Conservation (phyloP, 495 filamentous ascomycete species). For the Terfezia claveryi region DNA sequence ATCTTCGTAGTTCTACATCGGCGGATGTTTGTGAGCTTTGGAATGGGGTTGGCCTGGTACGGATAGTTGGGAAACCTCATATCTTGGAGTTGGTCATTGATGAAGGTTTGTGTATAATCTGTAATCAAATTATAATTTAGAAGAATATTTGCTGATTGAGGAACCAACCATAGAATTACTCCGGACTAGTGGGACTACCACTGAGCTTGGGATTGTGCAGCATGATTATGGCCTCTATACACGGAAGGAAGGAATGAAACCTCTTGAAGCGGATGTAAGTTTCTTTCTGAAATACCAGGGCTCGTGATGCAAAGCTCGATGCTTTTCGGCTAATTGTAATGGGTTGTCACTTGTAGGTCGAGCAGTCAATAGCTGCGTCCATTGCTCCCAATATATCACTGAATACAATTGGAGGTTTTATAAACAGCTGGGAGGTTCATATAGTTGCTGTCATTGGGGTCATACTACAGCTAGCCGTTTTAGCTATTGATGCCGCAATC, state of each 20-base stretch:
- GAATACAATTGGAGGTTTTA: not conserved
- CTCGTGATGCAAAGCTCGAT: too few species aligned
- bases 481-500: conserved; percentile 1
- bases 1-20: conserved; percentile 12
- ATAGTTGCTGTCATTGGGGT: conserved; percentile 2
- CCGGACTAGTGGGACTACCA: too few species aligned
- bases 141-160: not conserved
- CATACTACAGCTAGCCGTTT: conserved; percentile 2
- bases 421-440: not conserved
- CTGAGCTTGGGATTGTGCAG: too few species aligned
- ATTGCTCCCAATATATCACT: conserved; percentile 5
- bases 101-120: not conserved
- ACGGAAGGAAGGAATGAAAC: not conserved
- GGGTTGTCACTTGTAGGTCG: not conserved
- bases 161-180: not conserved
- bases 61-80: conserved; percentile 10
- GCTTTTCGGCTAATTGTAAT: not conserved
- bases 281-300: not conserved
- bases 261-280: not conserved
- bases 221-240: not conserved
- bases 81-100: not conserved
- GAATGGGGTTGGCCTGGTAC: conserved; percentile 20
- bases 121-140: too few species aligned
- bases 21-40: conserved; percentile 21
- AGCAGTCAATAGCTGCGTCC: not conserved